Evolutionary conservation across 2,329 filamentous ascomycete genomes (phyloP), one percentile per base, ranked within the genome.

Genomic region (Daldinia eschscholtzii): DNA sequence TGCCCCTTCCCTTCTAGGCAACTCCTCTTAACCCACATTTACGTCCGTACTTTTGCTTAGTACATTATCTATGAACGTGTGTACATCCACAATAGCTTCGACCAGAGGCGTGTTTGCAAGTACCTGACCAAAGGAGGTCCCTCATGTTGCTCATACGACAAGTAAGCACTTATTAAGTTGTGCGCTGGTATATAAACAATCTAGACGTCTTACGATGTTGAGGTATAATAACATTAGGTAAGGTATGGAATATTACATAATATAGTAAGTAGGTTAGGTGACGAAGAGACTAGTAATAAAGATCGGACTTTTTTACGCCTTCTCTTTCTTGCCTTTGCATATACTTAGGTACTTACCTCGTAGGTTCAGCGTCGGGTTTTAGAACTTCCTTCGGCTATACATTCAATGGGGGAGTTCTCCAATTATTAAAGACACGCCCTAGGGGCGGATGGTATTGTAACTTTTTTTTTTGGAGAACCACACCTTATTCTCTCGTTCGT

Each of bases 1-100:
- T 52, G 7, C 57, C 64, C 64, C 58, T 70, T 70, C 68, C 68
- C 28, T 60, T 65, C 48, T 68, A 60, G 42, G 68, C 53, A 67
- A 70, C 64, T 64, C 37, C 53, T 57, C 12, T 28, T 39, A 61
- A 42, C 41, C 61, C 61, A 60, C 55, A 63, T 61, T 63, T 70
- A 68, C 61, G 65, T 44, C 61, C 68, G 65, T 68, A 68, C 65
- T 33, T 33, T 55, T 57, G 37, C 55, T 42, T 42, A 42, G 55
- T 44, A 23, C 20, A 23, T 23, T 23, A 23, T 23, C 20, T 23
- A 57, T 35, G 55, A 57, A 33, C 28, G 46, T 35, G 58, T 57
- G 39, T 62, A 67, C 55, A 10, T 62, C n/a, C 55, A 57, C 44
- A 48, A 50, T 62, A 62, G 42, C 44, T 52, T n/a, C 42, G 23